phyloP scores from a whole-genome alignment of 1,284 basidiomycete genomes.

The Mycosarcoma mackinlayi region DNA sequence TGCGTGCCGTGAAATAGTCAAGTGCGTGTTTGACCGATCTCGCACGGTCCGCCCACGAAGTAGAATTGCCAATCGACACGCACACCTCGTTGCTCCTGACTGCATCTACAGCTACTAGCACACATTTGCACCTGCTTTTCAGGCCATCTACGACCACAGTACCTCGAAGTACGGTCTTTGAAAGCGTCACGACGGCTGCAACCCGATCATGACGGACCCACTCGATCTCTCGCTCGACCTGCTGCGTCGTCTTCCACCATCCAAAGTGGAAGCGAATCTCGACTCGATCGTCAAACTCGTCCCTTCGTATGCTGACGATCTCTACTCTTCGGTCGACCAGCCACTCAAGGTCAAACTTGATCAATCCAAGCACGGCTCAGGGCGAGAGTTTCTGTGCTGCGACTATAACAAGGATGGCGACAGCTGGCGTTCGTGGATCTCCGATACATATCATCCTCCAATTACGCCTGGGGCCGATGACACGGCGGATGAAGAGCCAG shows the following conservation, averaged over 20 bases:
- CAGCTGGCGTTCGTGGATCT: slow-evolving; percentile 95
- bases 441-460: slow-evolving; percentile 89
- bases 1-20: no score
- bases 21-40: slow-evolving; percentile 8
- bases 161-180: not conserved
- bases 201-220: slow-evolving; percentile 49
- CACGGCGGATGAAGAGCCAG: slow-evolving; percentile 31
- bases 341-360: slow-evolving; percentile 86
- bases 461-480: slow-evolving; percentile 68
- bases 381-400: slow-evolving; percentile 90
- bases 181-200: not conserved
- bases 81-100: not conserved
- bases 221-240: slow-evolving; percentile 78
- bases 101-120: not conserved
- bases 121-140: not conserved
- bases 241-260: slow-evolving; percentile 92
- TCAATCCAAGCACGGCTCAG: slow-evolving; percentile 73
- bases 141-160: not conserved
- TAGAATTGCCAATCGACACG: not conserved
- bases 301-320: slow-evolving; percentile 95
- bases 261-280: slow-evolving; percentile 88
- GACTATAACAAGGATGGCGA: slow-evolving; percentile 98
- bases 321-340: slow-evolving; percentile 93
- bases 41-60: slow-evolving; percentile 11
- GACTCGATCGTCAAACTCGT: slow-evolving; percentile 76